Evolutionary conservation across 129 eudicot genomes (phyloP), one percentile per base, ranked within the genome.

Genomic region (Saposhnikovia divaricata): DNA sequence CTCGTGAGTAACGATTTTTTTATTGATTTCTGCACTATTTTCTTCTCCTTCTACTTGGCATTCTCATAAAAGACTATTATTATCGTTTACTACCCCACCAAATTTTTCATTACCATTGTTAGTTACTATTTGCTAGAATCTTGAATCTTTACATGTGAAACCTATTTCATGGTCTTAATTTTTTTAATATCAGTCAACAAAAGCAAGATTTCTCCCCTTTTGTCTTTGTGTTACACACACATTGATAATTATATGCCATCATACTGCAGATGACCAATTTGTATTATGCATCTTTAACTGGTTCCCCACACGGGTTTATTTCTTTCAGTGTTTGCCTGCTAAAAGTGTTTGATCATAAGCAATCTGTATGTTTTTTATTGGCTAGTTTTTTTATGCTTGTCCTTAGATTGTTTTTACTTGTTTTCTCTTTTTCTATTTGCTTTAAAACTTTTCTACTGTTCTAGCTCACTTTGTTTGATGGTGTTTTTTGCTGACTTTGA

Each of bases 401-500:
- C 19, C 7, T 5, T 1, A 14, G 59, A 38, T 66, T 40, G 50
- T 7, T 43, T n/a, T 51, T 59, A 43, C 77, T 39, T 44, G 44
- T 73, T 74, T 79, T 59, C 61, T 75, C 47, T 2, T 48, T 50
- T 80, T 21, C 53, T 34, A 19, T 27, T 43, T 23, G 69, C n/a
- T 80, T 39, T 34, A 34, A 42, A 9, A 9, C 44, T 83, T 63
- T 27, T 72, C 59, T 14, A 48, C 23, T 25, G 68, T 74, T 39
- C 38, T 75, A 38, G 53, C 28, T 44, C 55, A 37, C 45, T 39
- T 42, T 47, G 18, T 66, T 43, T 78, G 16, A 61, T 42, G 45
- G 10, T 66, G 66, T 70, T 43, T 79, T 79, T 34, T 72, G 27
- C 45, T 78, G 79, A 59, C 79, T 57, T 53, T 77, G 65, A 16